Conservation (phyloP, 2,329 filamentous ascomycete species). For the Neofusicoccum ribis region DNA sequence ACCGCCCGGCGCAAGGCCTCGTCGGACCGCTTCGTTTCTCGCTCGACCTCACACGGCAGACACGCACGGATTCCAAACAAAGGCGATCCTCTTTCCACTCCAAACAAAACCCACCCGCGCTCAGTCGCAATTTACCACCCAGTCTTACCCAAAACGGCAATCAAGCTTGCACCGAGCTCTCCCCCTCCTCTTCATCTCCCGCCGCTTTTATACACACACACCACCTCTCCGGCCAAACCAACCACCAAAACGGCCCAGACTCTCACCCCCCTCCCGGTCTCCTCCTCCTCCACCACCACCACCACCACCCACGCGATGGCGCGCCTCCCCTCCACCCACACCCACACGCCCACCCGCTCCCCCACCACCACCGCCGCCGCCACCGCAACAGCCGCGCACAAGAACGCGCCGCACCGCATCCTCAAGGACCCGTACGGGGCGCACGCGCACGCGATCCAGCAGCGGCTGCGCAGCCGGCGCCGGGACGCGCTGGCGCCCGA, state of each 20-base stretch:
- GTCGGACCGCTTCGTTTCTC: too few species aligned
- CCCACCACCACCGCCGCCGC: not conserved
- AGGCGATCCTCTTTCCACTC: too few species aligned
- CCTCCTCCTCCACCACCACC: not conserved
- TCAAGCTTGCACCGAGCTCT: not conserved
- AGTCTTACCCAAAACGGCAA: constrained; percentile 9
- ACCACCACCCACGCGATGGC: not conserved
- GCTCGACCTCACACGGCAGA: too few species aligned
- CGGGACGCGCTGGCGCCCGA: constrained; percentile 22
- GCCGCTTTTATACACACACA: not conserved
- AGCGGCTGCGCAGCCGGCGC: constrained; percentile 19
- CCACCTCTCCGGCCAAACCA: not conserved
- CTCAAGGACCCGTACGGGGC: constrained; percentile 12
- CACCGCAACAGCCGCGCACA: not conserved
- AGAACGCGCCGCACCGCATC: not conserved
- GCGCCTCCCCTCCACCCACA: constrained; percentile 1
- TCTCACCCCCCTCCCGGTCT: not conserved
- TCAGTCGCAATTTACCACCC: not conserved
- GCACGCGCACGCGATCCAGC: not conserved
- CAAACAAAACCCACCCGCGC: too few species aligned
- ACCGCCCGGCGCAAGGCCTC: not conserved
- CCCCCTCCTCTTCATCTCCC: not conserved
- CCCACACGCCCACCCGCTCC: not conserved
- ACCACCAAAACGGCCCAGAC: not conserved
- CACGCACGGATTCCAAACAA: too few species aligned